Base-by-base conservation (phyloP, 2,329 filamentous ascomycete genomes). In the Aphanocladium album region DNA sequence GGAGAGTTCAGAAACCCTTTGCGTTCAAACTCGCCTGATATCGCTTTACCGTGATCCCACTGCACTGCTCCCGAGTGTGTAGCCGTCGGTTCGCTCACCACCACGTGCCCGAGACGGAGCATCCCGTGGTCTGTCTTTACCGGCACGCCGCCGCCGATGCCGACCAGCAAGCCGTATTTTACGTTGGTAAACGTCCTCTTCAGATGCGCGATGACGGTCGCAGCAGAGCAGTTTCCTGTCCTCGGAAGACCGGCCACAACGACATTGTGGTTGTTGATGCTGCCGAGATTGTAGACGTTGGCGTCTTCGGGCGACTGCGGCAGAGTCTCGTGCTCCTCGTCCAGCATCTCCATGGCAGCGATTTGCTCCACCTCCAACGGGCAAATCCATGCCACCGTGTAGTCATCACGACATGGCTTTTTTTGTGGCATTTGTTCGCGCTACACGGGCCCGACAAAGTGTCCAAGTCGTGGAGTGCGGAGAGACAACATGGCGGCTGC, bases 181-280 rank as follows among this genome's bases (percentile, higher is more conserved):
- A 69, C 37, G 25, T 71, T 71, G 0, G 70, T 67, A 54, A 77
- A 77, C 37, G 63, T 72, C 33, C 63, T 64, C 43, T 68, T 57
- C 69, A 77, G 71, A 57, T 73, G 66, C 46, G 63, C 64, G 8
- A 71, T 70, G 2, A 76, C 69, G 0, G 60, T 61, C 11, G 73
- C 66, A 7, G 74, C 73, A 16, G 72, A 5, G 53, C 60, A 41
- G 57, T 71, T 45, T 68, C 73, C 60, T 68, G 71, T 66, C n/a
- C 67, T 62, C 4, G 72, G 72, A 2, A 75, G 61, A 39, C 64
- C 63, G 1, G 67, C 69, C 25, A 75, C 64, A 16, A 74, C 69
- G 23, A 74, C 67, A 56, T 72, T 71, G 54, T 75, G 72, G 5
- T 60, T 58, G 12, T 65, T 65, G 46, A 74, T 69, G 14, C 61